Evolutionary conservation across 192 early-diverging fungal genomes (phyloP), one percentile per base, ranked within the genome.

Genomic region (Dissophora globulifera): DNA sequence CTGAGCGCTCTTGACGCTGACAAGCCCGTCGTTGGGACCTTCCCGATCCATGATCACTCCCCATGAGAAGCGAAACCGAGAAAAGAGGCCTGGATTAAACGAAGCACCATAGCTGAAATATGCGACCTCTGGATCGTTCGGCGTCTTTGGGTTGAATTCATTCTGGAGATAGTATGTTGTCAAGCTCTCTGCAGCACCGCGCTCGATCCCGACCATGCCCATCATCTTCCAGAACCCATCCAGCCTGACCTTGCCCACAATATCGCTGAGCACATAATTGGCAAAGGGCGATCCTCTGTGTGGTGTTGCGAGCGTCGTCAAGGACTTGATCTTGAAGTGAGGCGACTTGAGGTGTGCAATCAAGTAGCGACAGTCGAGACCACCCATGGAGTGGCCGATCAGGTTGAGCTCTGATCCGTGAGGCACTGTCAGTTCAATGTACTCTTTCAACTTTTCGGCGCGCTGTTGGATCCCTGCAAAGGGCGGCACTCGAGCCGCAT

Each of bases 1-100:
- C 67, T 87, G 81, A 2, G 96, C 94, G 70, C 90, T 92, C n/a
- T 89, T 78, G 19, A 96, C 69, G 46, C 89, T 91, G 27, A 98
- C 96, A 45, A 98, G 80, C 16, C 96, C 96, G 81, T 98, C 96
- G 80, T 98, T 98, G 0, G 87, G 86, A 3, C 95, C 96, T 67
- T 96, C 96, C 0, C 87, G 84, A 16, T 81, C 78, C 50, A 83
- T 79, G 29, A 98, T 88, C 31, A 97, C 86, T 31, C 91, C 83
- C 70, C 93, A 88, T 5, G 96, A 88, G 30, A 96, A 87, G 32
- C 85, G 84, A 8, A 97, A 86, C 16, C 91, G 91, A 17, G 92
- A 91, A 50, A 89, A 84, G 30, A 85, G 82, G 10, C 85, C 85
- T 29, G 92, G 81, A 10, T 87, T 81, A 19, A 88, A 88, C 16